Evolutionary conservation across 352 stramenopile genomes (phyloP), one percentile per base, ranked within the genome.

Genomic region (Pythium rhizo-oryzae): DNA sequence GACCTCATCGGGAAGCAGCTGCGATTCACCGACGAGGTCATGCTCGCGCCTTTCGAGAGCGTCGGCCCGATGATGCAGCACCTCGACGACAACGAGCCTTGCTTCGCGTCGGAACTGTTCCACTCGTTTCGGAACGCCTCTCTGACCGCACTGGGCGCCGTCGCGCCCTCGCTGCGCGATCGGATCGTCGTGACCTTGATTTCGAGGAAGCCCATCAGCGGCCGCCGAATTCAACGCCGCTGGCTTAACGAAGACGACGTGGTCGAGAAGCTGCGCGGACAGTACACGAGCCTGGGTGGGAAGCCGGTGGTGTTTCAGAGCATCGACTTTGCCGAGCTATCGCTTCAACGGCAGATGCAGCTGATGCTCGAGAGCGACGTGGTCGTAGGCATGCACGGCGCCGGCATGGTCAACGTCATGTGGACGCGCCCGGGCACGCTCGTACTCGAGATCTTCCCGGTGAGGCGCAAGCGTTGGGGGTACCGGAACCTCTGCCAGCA

Each of bases 361-460:
- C 70, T 79, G n/a, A 84, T 86, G 24, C 66, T 87, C 11, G 70
- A 84, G 18, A 93, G 85, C 52, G 85, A 92, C 60, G 76, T 95
- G 37, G 82, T 95, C 23, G 85, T 95, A 51, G 78, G 85, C 11
- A 95, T 93, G 87, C 87, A 95, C 62, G 87, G 87, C 49, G 87
- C 87, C 21, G 87, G 87, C 21, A 79, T 95, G 56, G 83, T 92
- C 4, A 95, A 95, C 52, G 78, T 93, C 0, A 21, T 90, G 0
- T 94, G 85, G 81, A 65, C 82, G 15, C 75, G 77, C 7, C 82
- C 82, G 0, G 60, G 67, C 62, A 89, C 81, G 59, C 62, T 74
- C 8, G 69, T 94, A 11, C 23, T 94, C 25, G 87, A 94, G 69
- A 93, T 94, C 62, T 94, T 94, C 55, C 87, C 84, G 0, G 77